These are phyloP conservation scores for Fusarium fujikuroi DNA, from an alignment of 2,329 filamentous ascomycete species.

Conservation along the genomic window DNA sequence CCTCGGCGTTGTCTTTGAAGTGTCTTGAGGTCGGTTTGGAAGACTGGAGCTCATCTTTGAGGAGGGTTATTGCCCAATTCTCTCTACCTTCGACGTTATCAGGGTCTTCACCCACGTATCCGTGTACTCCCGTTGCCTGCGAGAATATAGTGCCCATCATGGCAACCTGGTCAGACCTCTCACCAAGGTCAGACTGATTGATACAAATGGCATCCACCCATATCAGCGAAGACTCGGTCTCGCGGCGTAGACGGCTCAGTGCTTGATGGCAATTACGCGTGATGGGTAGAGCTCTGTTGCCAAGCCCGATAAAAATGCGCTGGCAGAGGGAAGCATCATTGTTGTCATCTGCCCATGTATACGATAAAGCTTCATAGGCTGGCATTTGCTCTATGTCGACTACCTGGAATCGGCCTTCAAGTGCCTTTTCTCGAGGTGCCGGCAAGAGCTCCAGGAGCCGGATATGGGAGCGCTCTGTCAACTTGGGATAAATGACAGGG, in stretches of 20 bases:
- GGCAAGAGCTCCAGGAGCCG: constrained; percentile 18
- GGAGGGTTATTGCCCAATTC: not conserved
- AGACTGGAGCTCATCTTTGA: not conserved
- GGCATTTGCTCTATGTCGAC: constrained; percentile 1
- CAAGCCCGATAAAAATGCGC: constrained; percentile 22
- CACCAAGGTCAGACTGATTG: constrained; percentile 14
- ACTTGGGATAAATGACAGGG: constrained; percentile 10
- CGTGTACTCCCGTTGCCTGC: constrained; percentile 8
- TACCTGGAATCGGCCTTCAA: constrained; percentile 15
- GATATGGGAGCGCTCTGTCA: constrained; percentile 1
- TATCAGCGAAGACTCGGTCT: not conserved
- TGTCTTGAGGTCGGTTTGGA: not conserved
- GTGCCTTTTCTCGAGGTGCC: not conserved
- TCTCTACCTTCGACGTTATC: not conserved
- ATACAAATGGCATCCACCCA: constrained; percentile 32
- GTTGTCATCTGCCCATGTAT: constrained; percentile 21
- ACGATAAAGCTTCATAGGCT: constrained; percentile 22
- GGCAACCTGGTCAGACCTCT: constrained; percentile 23
- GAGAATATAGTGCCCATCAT: constrained; percentile 27
- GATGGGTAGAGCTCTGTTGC: constrained; percentile 20
- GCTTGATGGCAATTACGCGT: constrained; percentile 22
- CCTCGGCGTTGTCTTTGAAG: not conserved
- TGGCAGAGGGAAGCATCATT: constrained; percentile 17
- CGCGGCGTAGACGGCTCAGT: constrained; percentile 3
- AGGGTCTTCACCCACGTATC: constrained; percentile 16